Conservation (phyloP, 306 rosid genomes). For the Geum urbanum region DNA sequence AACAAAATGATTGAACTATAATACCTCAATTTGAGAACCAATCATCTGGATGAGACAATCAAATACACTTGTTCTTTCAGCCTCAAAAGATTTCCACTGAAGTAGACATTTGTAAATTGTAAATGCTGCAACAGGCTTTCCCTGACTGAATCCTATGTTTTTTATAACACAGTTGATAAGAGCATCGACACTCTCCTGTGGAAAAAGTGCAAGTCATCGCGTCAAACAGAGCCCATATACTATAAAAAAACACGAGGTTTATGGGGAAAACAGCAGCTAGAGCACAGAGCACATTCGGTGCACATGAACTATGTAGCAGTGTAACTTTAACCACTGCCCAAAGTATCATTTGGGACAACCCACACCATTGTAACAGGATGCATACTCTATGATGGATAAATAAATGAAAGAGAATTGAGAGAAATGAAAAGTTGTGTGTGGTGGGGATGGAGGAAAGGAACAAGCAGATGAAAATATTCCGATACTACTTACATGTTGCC, state of each 20-base stretch:
- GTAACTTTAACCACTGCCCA: slow-evolving; percentile 3
- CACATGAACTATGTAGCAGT: neutral
- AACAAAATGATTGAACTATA: neutral
- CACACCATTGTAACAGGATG: neutral
- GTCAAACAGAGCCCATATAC: slow-evolving; percentile 20
- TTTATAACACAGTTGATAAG: slow-evolving; percentile 76
- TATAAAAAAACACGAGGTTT: neutral
- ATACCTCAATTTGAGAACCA: slow-evolving; percentile 97
- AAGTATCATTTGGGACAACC: neutral
- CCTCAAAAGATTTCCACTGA: slow-evolving; percentile 99
- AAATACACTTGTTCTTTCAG: slow-evolving; percentile 97
- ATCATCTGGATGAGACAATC: slow-evolving; percentile 99
- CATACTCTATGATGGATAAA: neutral
- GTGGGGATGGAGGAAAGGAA: neutral
- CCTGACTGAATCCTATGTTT: slow-evolving; percentile 81
- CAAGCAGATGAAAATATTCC: slow-evolving; percentile 18
- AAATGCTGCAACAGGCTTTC: slow-evolving; percentile 96
- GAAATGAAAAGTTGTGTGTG: neutral
- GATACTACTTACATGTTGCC: slow-evolving; percentile 64
- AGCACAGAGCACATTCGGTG: neutral
- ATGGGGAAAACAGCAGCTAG: neutral
- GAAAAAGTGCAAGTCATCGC: slow-evolving; percentile 21
- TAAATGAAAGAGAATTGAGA: neutral
- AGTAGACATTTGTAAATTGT: slow-evolving; percentile 97
- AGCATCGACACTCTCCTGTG: slow-evolving; percentile 93